A percentile compares a stretch with the other conserved stretches of the same genome.
These are phyloP conservation scores for Coemansia sp. DNA, from an alignment of 192 early-diverging fungal genomes.

Conservation along the genomic window DNA sequence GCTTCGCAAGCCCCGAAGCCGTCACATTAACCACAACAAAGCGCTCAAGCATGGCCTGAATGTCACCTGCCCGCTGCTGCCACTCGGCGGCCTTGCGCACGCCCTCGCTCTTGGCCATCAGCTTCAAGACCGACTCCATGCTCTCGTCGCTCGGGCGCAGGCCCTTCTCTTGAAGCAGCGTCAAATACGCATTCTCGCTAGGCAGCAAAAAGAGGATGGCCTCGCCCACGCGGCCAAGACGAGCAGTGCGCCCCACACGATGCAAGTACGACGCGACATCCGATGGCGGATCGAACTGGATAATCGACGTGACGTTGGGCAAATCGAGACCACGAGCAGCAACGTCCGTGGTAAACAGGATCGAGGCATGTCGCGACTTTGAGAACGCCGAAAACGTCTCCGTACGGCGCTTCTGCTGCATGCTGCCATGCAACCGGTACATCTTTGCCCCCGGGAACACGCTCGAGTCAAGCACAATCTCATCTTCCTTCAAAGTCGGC, in stretches of 20 bases:
- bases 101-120: constrained; percentile 56
- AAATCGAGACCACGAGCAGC: constrained; percentile 97
- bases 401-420: constrained; percentile 77
- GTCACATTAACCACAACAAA: constrained; percentile 32
- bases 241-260: constrained; percentile 94
- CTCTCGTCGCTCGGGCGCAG: constrained; percentile 61
- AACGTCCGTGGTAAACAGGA: constrained; percentile 95
- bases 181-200: constrained; percentile 77
- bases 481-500: constrained; percentile 36
- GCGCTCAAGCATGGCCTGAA: constrained; percentile 47
- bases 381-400: constrained; percentile 74
- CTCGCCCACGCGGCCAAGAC: constrained; percentile 84
- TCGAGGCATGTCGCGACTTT: constrained; percentile 54
- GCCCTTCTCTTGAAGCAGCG: constrained; percentile 64
- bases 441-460: constrained; percentile 69
- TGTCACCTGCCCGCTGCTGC: constrained; percentile 47
- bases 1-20: constrained; percentile 60
- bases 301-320: constrained; percentile 84
- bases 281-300: constrained; percentile 97
- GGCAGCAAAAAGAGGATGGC: constrained; percentile 87
- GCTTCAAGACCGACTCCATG: constrained; percentile 57
- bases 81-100: constrained; percentile 35
- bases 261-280: constrained; percentile 95
- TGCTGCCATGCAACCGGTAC: constrained; percentile 86
- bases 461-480: constrained; percentile 43